Evolutionary conservation across 768 basidiomycete genomes (phyloP).

Genomic region (Pleurotus eryngii): DNA sequence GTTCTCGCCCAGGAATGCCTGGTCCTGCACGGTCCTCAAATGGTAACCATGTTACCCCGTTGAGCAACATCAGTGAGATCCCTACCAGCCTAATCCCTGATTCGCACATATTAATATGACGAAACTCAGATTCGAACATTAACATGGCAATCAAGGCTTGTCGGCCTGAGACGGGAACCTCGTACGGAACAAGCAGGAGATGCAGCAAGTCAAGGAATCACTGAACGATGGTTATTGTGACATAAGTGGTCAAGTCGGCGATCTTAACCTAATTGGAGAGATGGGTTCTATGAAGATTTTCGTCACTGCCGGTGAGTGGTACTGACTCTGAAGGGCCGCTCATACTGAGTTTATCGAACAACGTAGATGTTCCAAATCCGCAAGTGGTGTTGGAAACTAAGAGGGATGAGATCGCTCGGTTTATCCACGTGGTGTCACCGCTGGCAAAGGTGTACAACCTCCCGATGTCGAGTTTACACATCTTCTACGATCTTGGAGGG

Average conservation of each 20-base stretch:
- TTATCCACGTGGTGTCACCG: conserved; percentile 65
- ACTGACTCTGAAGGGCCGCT: not conserved
- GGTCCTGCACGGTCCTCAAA: not conserved
- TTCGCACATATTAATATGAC: too few relatives aligned
- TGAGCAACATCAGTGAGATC: conserved; percentile 38
- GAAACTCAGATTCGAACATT: conserved; percentile 52
- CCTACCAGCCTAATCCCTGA: not conserved
- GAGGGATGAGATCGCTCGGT: conserved; percentile 60
- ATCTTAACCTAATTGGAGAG: conserved; percentile 64
- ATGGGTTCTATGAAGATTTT: conserved; percentile 64
- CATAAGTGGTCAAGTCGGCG: conserved; percentile 57
- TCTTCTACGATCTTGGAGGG: conserved; percentile 83
- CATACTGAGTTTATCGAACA: not conserved
- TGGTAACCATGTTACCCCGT: conserved; percentile 28
- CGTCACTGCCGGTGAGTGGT: conserved; percentile 51
- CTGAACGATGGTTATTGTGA: conserved; percentile 85
- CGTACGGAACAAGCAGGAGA: conserved; percentile 60
- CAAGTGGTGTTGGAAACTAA: conserved; percentile 49
- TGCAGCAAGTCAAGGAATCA: conserved; percentile 72
- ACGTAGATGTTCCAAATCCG: conserved; percentile 54
- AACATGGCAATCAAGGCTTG: conserved; percentile 73
- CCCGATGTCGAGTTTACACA: conserved; percentile 68
- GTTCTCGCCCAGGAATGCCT: not conserved
- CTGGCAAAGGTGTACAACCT: conserved; percentile 73
- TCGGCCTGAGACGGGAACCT: conserved; percentile 59